Base-by-base conservation (phyloP, 2,329 filamentous ascomycete species). In the Venturia asperata region DNA sequence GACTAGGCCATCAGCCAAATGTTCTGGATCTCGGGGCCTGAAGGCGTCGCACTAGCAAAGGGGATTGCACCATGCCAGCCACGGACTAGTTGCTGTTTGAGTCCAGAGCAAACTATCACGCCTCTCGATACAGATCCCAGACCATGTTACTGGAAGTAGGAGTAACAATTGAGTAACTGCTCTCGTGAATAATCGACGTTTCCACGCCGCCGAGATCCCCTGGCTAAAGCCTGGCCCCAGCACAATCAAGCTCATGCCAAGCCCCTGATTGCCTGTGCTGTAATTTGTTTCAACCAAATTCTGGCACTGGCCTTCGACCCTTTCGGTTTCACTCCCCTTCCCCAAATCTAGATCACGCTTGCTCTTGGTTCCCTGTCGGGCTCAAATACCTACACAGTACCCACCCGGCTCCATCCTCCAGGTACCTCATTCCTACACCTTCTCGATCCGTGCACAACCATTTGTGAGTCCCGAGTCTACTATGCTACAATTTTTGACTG, bases 221-320 rank as follows among this genome's bases (percentile, higher is more conserved):
- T 58, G 52, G 15, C 52, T 37, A 34, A 19, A n/a, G 15, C 6
- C 52, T 58, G 52, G 52, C 30, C 19, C 37, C 27, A 58, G 24
- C 27, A 37, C 52, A 58, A 41, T 41, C 52, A 58, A 58, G 52
- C 52, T 58, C 17, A 58, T 37, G 52, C 52, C 52, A 58, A 58
- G 52, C 52, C 52, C 52, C 52, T 58, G 52, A 37, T 37, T 15
- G 52, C 30, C 52, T n/a, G 52, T 19, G 52, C 27, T 58, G 3
- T 9, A 37, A 19, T 34, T 58, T 37, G 52, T 58, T 58, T 58
- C 52, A 58, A 0, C 52, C 52, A 58, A 37, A 58, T n/a, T n/a
- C 30, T 58, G 30, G 52, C 9, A 37, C 30, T 58, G 30, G 52
- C 9, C 52, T 37, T 58, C 30, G 3, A 34, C 21, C 52, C 30